These are phyloP conservation scores for Boletus fagicola DNA, from an alignment of 768 basidiomycete species.

Conservation along the genomic window DNA sequence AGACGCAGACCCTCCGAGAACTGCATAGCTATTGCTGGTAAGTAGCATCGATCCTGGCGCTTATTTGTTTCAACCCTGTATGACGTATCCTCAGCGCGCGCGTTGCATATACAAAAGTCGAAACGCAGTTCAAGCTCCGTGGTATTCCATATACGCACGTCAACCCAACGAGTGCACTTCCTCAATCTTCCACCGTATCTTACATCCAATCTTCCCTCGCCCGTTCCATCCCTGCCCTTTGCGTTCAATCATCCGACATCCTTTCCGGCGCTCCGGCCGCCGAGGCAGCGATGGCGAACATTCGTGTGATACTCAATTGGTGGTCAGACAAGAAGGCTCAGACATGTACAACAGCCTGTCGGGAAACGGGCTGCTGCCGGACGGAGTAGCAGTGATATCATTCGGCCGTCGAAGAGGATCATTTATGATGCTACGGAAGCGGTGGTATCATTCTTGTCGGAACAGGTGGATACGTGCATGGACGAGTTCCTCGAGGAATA, in stretches of 20 bases:
- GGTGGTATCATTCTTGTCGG: slow-evolving; percentile 84
- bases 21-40: slow-evolving; percentile 89
- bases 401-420: slow-evolving; percentile 83
- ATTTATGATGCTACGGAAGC: slow-evolving; percentile 88
- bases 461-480: slow-evolving; percentile 84
- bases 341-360: slow-evolving; percentile 82
- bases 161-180: slow-evolving; percentile 48
- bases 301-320: slow-evolving; percentile 87
- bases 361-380: slow-evolving; percentile 62
- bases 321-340: slow-evolving; percentile 80
- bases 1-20: slow-evolving; percentile 70
- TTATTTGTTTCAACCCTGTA: not conserved
- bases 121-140: slow-evolving; percentile 80
- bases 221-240: slow-evolving; percentile 77
- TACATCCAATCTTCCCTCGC: slow-evolving; percentile 71
- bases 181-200: slow-evolving; percentile 45
- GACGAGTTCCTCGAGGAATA: slow-evolving; percentile 91
- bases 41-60: slow-evolving; percentile 9
- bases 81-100: slow-evolving; percentile 57
- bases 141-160: slow-evolving; percentile 77
- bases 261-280: slow-evolving; percentile 81
- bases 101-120: slow-evolving; percentile 86
- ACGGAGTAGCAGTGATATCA: slow-evolving; percentile 50
- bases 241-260: slow-evolving; percentile 79
- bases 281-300: slow-evolving; percentile 91